phyloP scores from a whole-genome alignment of 2,329 filamentous ascomycete species.

The Capronia americana region DNA sequence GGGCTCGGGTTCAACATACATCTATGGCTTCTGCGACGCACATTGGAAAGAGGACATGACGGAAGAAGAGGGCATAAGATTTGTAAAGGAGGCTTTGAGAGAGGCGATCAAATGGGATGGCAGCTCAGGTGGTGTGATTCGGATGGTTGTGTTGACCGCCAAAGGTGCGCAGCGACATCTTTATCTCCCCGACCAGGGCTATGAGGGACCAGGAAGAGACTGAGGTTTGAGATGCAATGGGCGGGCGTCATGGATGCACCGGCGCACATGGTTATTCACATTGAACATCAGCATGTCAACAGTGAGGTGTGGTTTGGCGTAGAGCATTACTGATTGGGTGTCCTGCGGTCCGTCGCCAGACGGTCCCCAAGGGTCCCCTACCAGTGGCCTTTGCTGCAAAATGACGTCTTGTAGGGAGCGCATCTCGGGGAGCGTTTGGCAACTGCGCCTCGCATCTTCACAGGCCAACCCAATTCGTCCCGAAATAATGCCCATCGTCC shows the following conservation, averaged over 20 bases:
- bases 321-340: not conserved
- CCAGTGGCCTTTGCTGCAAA: not conserved
- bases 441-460: not conserved
- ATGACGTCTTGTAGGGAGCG: not conserved
- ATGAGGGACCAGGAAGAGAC: conserved; percentile 72
- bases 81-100: conserved; percentile 87
- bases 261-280: conserved; percentile 35
- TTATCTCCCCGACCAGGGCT: conserved; percentile 91
- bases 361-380: not conserved
- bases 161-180: conserved; percentile 90
- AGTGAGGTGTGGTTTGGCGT: conserved; percentile 1
- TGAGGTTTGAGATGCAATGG: conserved; percentile 7
- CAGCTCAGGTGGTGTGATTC: conserved; percentile 96
- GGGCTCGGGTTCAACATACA: conserved; percentile 97
- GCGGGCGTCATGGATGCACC: conserved; percentile 41
- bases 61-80: conserved; percentile 85
- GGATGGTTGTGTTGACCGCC: conserved; percentile 93
- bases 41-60: conserved; percentile 97
- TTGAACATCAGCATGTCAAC: conserved; percentile 11
- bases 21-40: conserved; percentile 97
- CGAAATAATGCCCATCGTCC: conserved; percentile 3
- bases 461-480: conserved; percentile 9
- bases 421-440: not conserved
- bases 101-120: conserved; percentile 99
- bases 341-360: not conserved